Evolutionary conservation across 23 red algal species (phyloP), one percentile per base, ranked within the genome.

Genomic region (Gracilaria domingensis): DNA sequence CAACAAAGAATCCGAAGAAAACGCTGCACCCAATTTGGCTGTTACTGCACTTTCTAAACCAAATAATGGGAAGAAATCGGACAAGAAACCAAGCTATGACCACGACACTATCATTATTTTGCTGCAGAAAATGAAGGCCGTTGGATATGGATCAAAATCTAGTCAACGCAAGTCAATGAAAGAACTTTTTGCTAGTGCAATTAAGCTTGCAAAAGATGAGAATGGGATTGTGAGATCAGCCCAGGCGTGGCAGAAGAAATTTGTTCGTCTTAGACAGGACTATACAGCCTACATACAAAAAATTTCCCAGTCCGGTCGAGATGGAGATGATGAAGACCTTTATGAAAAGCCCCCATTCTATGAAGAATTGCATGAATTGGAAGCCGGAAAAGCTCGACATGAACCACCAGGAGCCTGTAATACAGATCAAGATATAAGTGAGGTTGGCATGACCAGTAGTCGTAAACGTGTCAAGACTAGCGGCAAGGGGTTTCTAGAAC

Each of bases 291-390:
- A 59, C 54, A 61, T 82, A 14, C n/a, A 30, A 30, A 55, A 82
- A 38, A 54, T 58, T 40, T 59, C n/a, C 8, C 45, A 82, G 56
- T 82, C 79, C 61, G 79, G 79, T 14, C 51, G 54, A 64, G 79
- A 60, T 61, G 79, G 79, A 59, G 42, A 82, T 58, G 79, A 82
- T 1, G 48, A 24, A 26, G 35, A 24, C 12, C 24, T 82, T 64
- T 82, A 78, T 61, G 35, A 82, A 64, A 56, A 58, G 12, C 42
- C 79, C 14, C 24, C 51, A 64, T 82, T 57, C 24, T 82, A 64
- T n/a, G 79, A 82, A 30, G 40, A 82, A 23, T 13, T 82, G 2
- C 79, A 82, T 57, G 79, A 82, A 29, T 26, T 59, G 25, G 79
- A 82, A 44, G 29, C 51, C 16, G 48, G 35, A 8, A 82, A 82